phyloP scores from a whole-genome alignment of 768 basidiomycete genomes.

The Tulasnella calospora region DNA sequence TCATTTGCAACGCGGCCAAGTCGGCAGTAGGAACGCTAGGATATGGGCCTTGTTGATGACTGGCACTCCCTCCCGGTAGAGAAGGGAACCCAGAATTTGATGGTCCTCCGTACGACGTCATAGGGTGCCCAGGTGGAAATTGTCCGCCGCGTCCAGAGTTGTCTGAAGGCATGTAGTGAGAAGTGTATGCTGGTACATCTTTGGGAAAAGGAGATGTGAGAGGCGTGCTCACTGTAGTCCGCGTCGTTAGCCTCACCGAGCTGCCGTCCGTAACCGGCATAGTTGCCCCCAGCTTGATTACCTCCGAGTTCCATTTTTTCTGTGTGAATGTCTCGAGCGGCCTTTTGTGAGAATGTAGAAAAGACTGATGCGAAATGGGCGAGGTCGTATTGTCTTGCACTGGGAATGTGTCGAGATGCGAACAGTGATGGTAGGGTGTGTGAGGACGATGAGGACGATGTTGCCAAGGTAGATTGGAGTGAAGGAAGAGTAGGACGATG shows the following conservation, averaged over 20 bases:
- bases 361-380: conserved; percentile 19
- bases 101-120: not conserved
- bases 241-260: not conserved
- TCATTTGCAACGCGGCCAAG: conserved; percentile 14
- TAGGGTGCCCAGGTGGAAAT: not conserved
- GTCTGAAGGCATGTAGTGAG: conserved; percentile 3
- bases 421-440: not conserved
- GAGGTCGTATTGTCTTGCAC: not conserved
- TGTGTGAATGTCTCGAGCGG: conserved; percentile 2
- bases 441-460: not conserved
- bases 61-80: not conserved
- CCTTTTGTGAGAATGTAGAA: conserved; percentile 6
- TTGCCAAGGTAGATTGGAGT: not conserved
- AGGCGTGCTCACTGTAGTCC: not conserved
- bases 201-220: not conserved
- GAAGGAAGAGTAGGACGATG: not conserved
- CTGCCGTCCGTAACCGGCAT: not conserved
- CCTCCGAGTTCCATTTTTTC: conserved; percentile 1
- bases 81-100: not conserved
- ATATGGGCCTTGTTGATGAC: not conserved
- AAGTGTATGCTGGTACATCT: not conserved
- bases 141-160: not conserved
- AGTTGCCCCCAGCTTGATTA: not conserved
- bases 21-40: not conserved
- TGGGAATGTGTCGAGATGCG: not conserved